Conservation (phyloP, 2,329 filamentous ascomycete species). For the Neoscytalidium dimidiatum region DNA sequence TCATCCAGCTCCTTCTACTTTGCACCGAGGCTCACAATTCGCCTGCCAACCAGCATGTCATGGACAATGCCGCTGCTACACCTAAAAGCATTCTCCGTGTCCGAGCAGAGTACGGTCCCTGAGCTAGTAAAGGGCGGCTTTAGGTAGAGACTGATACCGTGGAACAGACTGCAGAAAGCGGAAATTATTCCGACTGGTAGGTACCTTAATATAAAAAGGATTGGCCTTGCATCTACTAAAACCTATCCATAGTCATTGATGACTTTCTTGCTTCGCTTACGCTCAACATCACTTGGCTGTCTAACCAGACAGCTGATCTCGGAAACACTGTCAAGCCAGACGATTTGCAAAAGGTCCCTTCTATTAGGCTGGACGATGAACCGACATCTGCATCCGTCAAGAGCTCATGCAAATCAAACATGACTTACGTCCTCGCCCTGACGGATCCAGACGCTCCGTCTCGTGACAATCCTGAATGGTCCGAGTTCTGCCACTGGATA, state of each 20-base stretch:
- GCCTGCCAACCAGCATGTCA: conserved; percentile 33
- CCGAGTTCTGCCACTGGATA: conserved; percentile 61
- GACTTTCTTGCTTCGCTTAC: conserved; percentile 59
- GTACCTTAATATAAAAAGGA: background rate
- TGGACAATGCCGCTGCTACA: conserved; percentile 21
- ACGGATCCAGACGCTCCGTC: conserved; percentile 63
- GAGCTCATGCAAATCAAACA: conserved; percentile 26
- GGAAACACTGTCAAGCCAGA: conserved; percentile 53
- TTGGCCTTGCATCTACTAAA: background rate
- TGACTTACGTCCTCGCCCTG: conserved; percentile 52
- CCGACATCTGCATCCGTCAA: conserved; percentile 24
- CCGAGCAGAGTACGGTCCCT: conserved; percentile 29
- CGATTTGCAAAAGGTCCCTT: conserved; percentile 44
- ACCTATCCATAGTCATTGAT: conserved; percentile 52
- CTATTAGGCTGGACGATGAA: conserved; percentile 41
- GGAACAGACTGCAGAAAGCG: conserved; percentile 37
- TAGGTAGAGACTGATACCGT: background rate
- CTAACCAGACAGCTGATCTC: conserved; percentile 47
- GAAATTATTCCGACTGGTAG: conserved; percentile 44
- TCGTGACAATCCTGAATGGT: conserved; percentile 55
- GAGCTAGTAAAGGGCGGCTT: background rate
- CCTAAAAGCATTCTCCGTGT: conserved; percentile 29
- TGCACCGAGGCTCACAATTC: conserved; percentile 22
- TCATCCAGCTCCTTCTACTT: conserved; percentile 26
- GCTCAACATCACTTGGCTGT: conserved; percentile 52